A percentile compares a stretch with the other conserved stretches of the same genome.
Evolutionary conservation across 805 yeast species (phyloP).

Genomic region (Candida peoriensis): DNA sequence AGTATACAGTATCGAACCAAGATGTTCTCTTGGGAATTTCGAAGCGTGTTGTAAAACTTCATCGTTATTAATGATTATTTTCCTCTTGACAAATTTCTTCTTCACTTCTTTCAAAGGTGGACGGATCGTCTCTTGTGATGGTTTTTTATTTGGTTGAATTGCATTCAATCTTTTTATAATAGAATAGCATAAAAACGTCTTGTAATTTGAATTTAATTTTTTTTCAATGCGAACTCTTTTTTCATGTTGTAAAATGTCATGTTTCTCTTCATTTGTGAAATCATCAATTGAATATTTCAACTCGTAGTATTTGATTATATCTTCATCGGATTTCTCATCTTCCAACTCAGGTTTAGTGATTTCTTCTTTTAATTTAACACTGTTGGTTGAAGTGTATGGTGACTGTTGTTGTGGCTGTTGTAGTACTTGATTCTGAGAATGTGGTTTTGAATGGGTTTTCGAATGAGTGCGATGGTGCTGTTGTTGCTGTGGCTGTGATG

Average conservation of each 20-base stretch:
- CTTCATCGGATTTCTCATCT: slow-evolving; percentile 23
- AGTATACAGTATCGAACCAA: slow-evolving; percentile 56
- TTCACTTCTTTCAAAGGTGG: not conserved
- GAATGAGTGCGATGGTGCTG: not conserved
- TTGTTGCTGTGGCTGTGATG: no score
- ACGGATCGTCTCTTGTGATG: not conserved
- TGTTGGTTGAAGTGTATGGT: no score
- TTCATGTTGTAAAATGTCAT: slow-evolving; percentile 26
- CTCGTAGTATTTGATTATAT: slow-evolving; percentile 24
- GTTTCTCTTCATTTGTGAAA: slow-evolving; percentile 25
- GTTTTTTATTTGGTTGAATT: slow-evolving; percentile 13
- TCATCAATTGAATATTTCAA: slow-evolving; percentile 21
- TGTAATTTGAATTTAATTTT: slow-evolving; percentile 22
- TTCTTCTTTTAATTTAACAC: slow-evolving; percentile 17
- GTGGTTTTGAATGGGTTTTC: not conserved
- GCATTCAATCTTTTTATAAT: slow-evolving; percentile 25
- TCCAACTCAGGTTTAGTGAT: slow-evolving; percentile 22
- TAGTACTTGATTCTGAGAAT: not conserved
- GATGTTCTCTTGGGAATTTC: slow-evolving; percentile 37
- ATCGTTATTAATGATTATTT: slow-evolving; percentile 30
- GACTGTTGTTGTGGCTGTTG: slow-evolving; percentile 1
- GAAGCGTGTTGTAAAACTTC: slow-evolving; percentile 37
- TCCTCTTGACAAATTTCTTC: slow-evolving; percentile 18
- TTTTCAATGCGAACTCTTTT: slow-evolving; percentile 24
- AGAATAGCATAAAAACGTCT: slow-evolving; percentile 25